A percentile compares a stretch with the other conserved stretches of the same genome.
Conservation (phyloP, 2,329 filamentous ascomycete genomes). For the Alternaria tenuissima region DNA sequence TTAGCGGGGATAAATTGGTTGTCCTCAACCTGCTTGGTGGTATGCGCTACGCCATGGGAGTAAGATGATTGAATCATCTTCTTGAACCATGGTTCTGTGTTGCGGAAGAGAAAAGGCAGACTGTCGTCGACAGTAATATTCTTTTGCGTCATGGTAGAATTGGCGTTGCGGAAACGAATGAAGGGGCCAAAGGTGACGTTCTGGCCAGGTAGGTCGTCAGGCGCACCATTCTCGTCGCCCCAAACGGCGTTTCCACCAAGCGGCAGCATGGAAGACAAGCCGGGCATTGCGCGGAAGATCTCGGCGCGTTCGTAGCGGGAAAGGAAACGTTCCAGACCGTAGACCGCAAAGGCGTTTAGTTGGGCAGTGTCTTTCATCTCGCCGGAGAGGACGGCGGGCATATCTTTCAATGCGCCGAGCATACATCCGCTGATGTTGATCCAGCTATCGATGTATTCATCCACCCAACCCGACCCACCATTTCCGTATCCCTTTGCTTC, state of each 20-base stretch:
- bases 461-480: conserved; percentile 88
- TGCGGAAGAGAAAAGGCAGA: conserved; percentile 78
- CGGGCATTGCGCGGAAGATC: conserved; percentile 96
- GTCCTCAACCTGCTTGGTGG: conserved; percentile 77
- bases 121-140: conserved; percentile 87
- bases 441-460: conserved; percentile 89
- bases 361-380: conserved; percentile 99
- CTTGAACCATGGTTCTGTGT: conserved; percentile 85
- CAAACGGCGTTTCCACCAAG: conserved; percentile 94
- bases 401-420: conserved; percentile 90
- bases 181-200: conserved; percentile 79
- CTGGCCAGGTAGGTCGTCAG: conserved; percentile 82
- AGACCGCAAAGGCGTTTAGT: conserved; percentile 94
- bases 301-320: conserved; percentile 89
- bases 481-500: conserved; percentile 78
- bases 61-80: conserved; percentile 77
- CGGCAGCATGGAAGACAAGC: conserved; percentile 94
- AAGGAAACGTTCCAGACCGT: conserved; percentile 94
- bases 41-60: conserved; percentile 88
- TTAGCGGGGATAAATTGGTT: conserved; percentile 66
- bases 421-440: conserved; percentile 99
- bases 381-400: conserved; percentile 89
- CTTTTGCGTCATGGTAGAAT: conserved; percentile 57
- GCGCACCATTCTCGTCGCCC: conserved; percentile 87
- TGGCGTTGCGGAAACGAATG: conserved; percentile 78